A percentile compares a stretch with the other conserved stretches of the same genome.
Evolutionary conservation across 768 basidiomycete species (phyloP).

Genomic region (Gloeostereum incarnatum): DNA sequence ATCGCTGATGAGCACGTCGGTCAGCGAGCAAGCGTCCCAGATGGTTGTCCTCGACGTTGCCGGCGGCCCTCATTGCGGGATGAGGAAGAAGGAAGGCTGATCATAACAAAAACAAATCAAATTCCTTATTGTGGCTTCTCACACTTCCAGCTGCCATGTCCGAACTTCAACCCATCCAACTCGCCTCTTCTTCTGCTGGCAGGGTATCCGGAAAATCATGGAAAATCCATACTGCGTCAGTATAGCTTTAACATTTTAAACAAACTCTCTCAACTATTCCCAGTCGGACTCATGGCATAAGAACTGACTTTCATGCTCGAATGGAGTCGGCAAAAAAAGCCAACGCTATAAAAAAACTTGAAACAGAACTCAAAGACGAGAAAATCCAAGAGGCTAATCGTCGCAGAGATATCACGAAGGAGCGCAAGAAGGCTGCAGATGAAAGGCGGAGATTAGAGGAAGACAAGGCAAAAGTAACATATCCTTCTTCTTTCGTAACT

Average conservation of each 20-base stretch:
- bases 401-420: conserved; percentile 55
- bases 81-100: conserved; percentile 7
- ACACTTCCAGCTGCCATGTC: conserved; percentile 13
- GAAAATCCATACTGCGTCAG: conserved; percentile 42
- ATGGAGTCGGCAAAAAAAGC: conserved; percentile 61
- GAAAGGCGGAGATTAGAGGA: conserved; percentile 63
- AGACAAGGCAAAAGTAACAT: conserved; percentile 48
- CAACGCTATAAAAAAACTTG: conserved; percentile 63
- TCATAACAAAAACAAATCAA: background rate
- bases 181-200: conserved; percentile 55
- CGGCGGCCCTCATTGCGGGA: conserved; percentile 31
- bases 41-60: conserved; percentile 36
- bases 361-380: conserved; percentile 68
- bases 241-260: conserved; percentile 24
- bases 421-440: conserved; percentile 65
- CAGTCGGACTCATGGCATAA: conserved; percentile 51
- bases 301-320: conserved; percentile 23
- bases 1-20: conserved; percentile 36
- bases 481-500: conserved; percentile 3
- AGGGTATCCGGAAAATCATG: conserved; percentile 65
- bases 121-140: background rate
- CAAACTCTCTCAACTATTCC: conserved; percentile 3
- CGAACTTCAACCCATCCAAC: conserved; percentile 16
- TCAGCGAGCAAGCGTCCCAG: conserved; percentile 44
- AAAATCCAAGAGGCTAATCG: conserved; percentile 59